Evolutionary conservation across 2,329 filamentous ascomycete genomes (phyloP).

Genomic region (Aspergillus tamarii): DNA sequence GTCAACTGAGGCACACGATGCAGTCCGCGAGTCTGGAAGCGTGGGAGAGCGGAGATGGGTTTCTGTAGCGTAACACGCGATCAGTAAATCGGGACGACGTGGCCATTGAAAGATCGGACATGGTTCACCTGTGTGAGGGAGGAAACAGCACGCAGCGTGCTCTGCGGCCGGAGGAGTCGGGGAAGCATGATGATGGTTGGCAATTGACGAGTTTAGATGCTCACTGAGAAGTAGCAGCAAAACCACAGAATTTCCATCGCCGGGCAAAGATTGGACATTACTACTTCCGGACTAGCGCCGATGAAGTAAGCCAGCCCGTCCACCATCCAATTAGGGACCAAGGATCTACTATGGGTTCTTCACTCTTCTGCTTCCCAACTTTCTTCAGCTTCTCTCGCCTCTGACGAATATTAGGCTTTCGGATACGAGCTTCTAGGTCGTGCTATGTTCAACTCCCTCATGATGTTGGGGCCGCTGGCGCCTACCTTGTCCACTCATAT

Average conservation of each 20-base stretch:
- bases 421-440: background rate
- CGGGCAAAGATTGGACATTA: slow-evolving; percentile 12
- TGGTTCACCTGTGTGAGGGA: slow-evolving; percentile 39
- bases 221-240: slow-evolving; percentile 16
- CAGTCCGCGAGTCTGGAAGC: slow-evolving; percentile 40
- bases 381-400: too few species aligned
- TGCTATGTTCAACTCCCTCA: background rate
- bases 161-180: slow-evolving; percentile 48
- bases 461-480: slow-evolving; percentile 9
- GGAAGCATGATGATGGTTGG: slow-evolving; percentile 44
- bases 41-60: slow-evolving; percentile 40
- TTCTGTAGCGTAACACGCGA: slow-evolving; percentile 27
- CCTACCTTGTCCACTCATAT: slow-evolving; percentile 14
- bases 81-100: slow-evolving; percentile 3
- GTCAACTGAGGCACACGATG: slow-evolving; percentile 55
- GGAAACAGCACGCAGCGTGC: slow-evolving; percentile 45
- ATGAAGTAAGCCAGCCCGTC: slow-evolving; percentile 28
- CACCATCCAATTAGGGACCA: slow-evolving; percentile 28
- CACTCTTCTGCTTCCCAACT: background rate
- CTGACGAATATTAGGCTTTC: background rate
- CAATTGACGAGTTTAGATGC: slow-evolving; percentile 22
- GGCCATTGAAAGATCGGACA: slow-evolving; percentile 12
- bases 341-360: slow-evolving; percentile 20
- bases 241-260: slow-evolving; percentile 42
- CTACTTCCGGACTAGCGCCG: slow-evolving; percentile 33